Percentiles rank a stretch among this genome's conserved stretches.
Conservation (phyloP, 192 early-diverging fungal species). For the Tieghemiomyces parasiticus region DNA sequence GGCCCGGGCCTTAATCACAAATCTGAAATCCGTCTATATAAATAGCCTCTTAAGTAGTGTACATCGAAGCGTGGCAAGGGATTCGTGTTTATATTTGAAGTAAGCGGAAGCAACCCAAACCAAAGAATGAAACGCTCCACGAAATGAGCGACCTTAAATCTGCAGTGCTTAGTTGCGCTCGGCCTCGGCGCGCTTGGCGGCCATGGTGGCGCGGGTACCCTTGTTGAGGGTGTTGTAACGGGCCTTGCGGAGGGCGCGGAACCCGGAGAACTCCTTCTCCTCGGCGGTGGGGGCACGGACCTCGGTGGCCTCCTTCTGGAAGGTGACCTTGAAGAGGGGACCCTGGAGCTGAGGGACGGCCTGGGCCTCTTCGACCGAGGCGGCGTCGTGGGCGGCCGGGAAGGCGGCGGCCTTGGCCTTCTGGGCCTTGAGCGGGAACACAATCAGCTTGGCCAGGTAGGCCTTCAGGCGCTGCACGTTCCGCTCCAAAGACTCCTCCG, state of each 20-base stretch:
- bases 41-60: too few species aligned
- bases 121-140: too few species aligned
- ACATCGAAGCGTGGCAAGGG: too few species aligned
- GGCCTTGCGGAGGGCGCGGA: slow-evolving; percentile 30
- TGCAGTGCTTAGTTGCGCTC: too few species aligned
- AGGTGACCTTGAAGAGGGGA: slow-evolving; percentile 14
- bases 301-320: slow-evolving; percentile 29
- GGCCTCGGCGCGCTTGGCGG: too few species aligned
- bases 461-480: slow-evolving; percentile 90
- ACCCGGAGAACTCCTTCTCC: slow-evolving; percentile 34
- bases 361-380: slow-evolving; percentile 12
- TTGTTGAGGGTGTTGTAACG: slow-evolving; percentile 14
- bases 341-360: not conserved
- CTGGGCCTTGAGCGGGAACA: slow-evolving; percentile 89
- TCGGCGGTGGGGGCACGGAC: slow-evolving; percentile 31
- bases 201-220: slow-evolving; percentile 12
- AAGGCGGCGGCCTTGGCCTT: slow-evolving; percentile 46
- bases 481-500: slow-evolving; percentile 79
- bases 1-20: too few species aligned
- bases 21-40: too few species aligned
- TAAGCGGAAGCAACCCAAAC: too few species aligned
- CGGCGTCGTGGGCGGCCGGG: too few species aligned
- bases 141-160: too few species aligned
- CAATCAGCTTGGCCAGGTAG: slow-evolving; percentile 88
- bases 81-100: too few species aligned